Conservation (phyloP, 352 stramenopile species). For the Phytopythium helicoides region DNA sequence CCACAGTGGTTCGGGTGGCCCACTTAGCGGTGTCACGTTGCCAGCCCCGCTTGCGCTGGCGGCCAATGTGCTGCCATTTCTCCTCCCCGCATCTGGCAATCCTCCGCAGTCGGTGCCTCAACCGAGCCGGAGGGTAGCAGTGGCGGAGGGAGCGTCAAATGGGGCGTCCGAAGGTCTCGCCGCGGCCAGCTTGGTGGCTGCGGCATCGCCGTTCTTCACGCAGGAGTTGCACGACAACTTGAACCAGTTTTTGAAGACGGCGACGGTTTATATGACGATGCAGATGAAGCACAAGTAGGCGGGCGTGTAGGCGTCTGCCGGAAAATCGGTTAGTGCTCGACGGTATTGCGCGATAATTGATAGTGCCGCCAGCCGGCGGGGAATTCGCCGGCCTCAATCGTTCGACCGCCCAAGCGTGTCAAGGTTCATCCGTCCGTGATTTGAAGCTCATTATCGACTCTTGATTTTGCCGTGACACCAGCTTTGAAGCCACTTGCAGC, state of each 20-base stretch:
- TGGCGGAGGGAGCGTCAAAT: slow-evolving; percentile 2
- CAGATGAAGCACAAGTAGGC: slow-evolving; percentile 30
- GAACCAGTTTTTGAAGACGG: slow-evolving; percentile 40
- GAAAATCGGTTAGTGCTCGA: too few species aligned
- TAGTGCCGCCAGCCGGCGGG: too few species aligned
- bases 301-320: too few species aligned
- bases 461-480: too few species aligned
- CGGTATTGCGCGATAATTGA: too few species aligned
- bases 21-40: neutral
- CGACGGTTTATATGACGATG: slow-evolving; percentile 36
- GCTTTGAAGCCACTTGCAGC: too few species aligned
- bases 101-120: slow-evolving; percentile 5
- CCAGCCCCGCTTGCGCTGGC: slow-evolving; percentile 20
- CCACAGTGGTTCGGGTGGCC: too few species aligned
- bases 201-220: slow-evolving; percentile 16
- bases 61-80: slow-evolving; percentile 24
- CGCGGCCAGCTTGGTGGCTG: neutral
- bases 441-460: too few species aligned
- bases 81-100: slow-evolving; percentile 22
- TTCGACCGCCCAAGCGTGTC: too few species aligned
- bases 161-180: neutral
- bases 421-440: too few species aligned
- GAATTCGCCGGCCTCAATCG: too few species aligned
- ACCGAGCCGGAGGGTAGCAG: slow-evolving; percentile 4
- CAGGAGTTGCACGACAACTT: slow-evolving; percentile 33